Conservation (phyloP, 129 eudicot species). For the Heracleum sosnowskyi region DNA sequence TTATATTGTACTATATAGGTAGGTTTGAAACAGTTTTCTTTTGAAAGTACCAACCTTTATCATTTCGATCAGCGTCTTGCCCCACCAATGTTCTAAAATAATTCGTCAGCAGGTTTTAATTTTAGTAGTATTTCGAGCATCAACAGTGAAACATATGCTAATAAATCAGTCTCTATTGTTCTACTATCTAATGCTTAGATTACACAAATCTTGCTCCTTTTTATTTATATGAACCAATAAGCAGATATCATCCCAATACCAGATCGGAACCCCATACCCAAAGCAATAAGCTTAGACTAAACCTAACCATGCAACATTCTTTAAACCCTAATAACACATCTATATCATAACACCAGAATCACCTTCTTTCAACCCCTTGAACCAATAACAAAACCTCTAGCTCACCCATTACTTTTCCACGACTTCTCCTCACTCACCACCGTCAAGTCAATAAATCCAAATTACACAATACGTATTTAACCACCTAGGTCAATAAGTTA, state of each 20-base stretch:
- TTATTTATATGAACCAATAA: neutral
- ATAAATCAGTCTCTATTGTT: neutral
- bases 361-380: neutral
- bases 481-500: neutral
- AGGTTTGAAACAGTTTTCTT: neutral
- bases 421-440: neutral
- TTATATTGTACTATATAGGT: too few species aligned
- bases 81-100: neutral
- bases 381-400: neutral
- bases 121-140: neutral
- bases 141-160: neutral
- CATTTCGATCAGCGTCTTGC: neutral
- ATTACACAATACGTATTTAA: neutral
- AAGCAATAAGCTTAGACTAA: neutral
- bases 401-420: neutral
- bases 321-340: neutral
- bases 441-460: neutral
- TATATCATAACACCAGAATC: neutral
- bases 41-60: neutral
- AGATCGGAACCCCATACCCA: neutral
- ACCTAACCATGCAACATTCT: neutral
- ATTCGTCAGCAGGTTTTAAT: neutral
- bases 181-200: neutral
- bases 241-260: neutral
- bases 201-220: neutral